Conservation (phyloP, 495 filamentous ascomycete genomes). For the Aspergillus panamensis region DNA sequence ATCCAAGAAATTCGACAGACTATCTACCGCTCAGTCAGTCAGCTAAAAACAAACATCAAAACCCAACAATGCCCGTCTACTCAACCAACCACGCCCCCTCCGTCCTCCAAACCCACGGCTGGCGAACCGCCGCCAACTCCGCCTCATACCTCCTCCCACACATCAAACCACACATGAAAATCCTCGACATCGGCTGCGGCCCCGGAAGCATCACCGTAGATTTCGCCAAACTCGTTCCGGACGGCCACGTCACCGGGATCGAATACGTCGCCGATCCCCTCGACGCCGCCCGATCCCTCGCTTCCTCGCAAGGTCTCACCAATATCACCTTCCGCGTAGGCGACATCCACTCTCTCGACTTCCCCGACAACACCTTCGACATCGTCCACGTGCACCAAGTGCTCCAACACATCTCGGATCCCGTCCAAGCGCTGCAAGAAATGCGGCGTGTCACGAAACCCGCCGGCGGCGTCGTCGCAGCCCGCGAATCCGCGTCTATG, state of each 20-base stretch:
- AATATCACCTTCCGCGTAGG: conserved; percentile 49
- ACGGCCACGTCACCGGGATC: conserved; percentile 47
- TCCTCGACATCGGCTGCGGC: conserved; percentile 29
- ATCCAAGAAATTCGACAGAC: background rate
- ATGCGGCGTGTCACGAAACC: conserved; percentile 48
- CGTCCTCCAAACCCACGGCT: conserved; percentile 48
- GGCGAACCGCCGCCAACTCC: conserved; percentile 51
- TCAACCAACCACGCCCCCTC: conserved; percentile 48
- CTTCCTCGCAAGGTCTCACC: conserved; percentile 35
- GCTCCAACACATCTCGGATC: conserved; percentile 50
- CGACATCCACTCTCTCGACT: conserved; percentile 45
- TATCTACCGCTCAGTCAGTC: background rate
- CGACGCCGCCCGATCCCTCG: conserved; percentile 36
- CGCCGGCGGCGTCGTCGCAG: conserved; percentile 52
- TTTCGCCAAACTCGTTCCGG: conserved; percentile 44
- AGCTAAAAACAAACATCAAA: background rate
- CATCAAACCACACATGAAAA: conserved; percentile 33
- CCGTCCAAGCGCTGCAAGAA: conserved; percentile 44
- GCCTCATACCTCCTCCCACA: conserved; percentile 50
- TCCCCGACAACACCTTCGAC: conserved; percentile 53
- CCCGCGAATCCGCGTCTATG: conserved; percentile 43
- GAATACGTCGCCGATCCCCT: conserved; percentile 43
- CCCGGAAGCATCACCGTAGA: conserved; percentile 44
- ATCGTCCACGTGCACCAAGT: conserved; percentile 58
- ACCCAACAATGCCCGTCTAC: conserved; percentile 36